Evolutionary conservation across 2,329 filamentous ascomycete species (phyloP).

Genomic region (Aureobasidium sp.): DNA sequence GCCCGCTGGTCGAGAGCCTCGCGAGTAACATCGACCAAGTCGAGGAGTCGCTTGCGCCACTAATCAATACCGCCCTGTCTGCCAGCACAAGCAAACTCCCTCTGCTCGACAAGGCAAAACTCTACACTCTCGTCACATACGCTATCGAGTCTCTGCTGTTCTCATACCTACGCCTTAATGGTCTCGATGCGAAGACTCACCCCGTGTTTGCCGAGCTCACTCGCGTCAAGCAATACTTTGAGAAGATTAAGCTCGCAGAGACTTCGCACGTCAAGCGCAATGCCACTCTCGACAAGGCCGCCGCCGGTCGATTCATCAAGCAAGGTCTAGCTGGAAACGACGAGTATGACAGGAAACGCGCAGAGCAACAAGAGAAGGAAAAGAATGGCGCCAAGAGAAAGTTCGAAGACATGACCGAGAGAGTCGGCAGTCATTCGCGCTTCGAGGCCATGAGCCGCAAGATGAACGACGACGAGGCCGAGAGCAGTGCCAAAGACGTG

Average conservation of each 20-base stretch:
- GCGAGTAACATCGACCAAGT: constrained; percentile 67
- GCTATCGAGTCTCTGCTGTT: constrained; percentile 86
- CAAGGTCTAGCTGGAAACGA: constrained; percentile 59
- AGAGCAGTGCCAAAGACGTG: constrained; percentile 15
- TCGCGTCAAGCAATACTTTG: constrained; percentile 84
- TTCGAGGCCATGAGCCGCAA: constrained; percentile 30
- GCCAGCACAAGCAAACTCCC: constrained; percentile 71
- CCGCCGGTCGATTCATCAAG: constrained; percentile 74
- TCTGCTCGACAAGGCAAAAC: constrained; percentile 89
- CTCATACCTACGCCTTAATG: constrained; percentile 71
- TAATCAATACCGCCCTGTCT: constrained; percentile 59
- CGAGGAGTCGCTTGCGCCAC: constrained; percentile 64
- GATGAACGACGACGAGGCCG: constrained; percentile 25
- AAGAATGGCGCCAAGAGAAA: constrained; percentile 30
- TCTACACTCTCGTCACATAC: constrained; percentile 83
- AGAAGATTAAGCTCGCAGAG: constrained; percentile 78
- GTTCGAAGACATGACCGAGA: constrained; percentile 27
- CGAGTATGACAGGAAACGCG: constrained; percentile 35
- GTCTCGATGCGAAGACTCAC: constrained; percentile 74
- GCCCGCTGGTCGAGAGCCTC: constrained; percentile 63
- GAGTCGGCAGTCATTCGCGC: constrained; percentile 28
- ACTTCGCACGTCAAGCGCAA: constrained; percentile 51
- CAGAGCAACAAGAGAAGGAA: constrained; percentile 32
- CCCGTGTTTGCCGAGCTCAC: constrained; percentile 78
- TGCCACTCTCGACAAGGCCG: constrained; percentile 63